Evolutionary conservation across 2,329 filamentous ascomycete species (phyloP), one percentile per base, ranked within the genome.

Genomic region (Sclerotiophoma versabilis): DNA sequence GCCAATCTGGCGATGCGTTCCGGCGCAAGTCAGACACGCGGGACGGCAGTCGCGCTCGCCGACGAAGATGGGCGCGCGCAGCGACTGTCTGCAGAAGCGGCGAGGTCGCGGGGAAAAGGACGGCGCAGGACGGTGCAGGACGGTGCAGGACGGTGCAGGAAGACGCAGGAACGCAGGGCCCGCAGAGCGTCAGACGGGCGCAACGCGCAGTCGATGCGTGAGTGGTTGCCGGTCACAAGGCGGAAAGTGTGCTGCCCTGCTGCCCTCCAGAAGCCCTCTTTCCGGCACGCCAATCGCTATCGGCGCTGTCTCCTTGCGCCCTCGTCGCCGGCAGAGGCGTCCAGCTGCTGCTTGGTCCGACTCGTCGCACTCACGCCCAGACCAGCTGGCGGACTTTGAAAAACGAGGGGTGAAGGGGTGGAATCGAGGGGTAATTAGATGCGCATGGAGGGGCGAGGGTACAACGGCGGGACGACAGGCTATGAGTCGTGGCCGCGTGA

Each of bases 201-300:
- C 39, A 57, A 50, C 48, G 60, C 52, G 55, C 58, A 59, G 41
- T 44, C 50, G 49, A 50, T 54, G 57, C 49, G 60, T 52, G 58
- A 61, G 58, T 60, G 58, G 64, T 65, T 60, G 68, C 63, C 63
- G 57, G 66, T 69, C 66, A 68, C 64, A 66, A 57, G 64, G 60
- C 54, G 56, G 14, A 49, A 46, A 47, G 42, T 55, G 48, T 51
- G 58, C 36, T 49, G 47, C 38, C 47, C 47, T 22, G 41, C 15
- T 53, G 36, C 43, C 37, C 37, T 38, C 32, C n/a, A 36, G 26
- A 30, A 25, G 33, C 25, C 32, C 48, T 49, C 23, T 51, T 52
- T 53, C 54, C 47, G 57, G 49, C 49, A 56, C 54, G 60, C 60
- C 62, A 64, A 65, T 62, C 59, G 59, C 42, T 63, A 59, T 63